These are phyloP conservation scores for Calonectria crousiana DNA, from an alignment of 2,329 filamentous ascomycete species.

Conservation along the genomic window DNA sequence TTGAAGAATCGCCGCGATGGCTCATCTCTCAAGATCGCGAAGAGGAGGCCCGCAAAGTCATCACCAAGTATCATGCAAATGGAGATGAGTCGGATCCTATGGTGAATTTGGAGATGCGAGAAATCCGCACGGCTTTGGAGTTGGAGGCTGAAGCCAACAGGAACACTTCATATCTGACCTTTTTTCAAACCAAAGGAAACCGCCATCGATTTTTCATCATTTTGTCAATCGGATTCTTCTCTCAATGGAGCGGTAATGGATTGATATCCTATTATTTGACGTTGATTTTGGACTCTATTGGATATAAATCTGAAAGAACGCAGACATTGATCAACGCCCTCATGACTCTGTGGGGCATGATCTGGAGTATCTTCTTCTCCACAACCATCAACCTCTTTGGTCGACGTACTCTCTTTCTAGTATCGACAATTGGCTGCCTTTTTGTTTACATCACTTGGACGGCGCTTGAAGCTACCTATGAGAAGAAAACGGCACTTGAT, in stretches of 20 bases:
- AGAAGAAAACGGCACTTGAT: neutral
- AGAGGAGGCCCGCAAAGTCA: slow-evolving; percentile 60
- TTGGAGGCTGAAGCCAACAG: slow-evolving; percentile 54
- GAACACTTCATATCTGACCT: slow-evolving; percentile 54
- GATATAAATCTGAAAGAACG: slow-evolving; percentile 6
- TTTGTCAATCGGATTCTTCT: slow-evolving; percentile 33
- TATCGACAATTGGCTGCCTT: slow-evolving; percentile 4
- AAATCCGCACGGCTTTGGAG: slow-evolving; percentile 62
- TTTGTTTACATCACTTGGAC: slow-evolving; percentile 16
- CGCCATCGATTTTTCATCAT: slow-evolving; percentile 34
- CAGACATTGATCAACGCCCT: slow-evolving; percentile 14
- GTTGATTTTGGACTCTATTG: slow-evolving; percentile 5
- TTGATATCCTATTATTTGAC: slow-evolving; percentile 10
- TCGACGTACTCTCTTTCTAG: slow-evolving; percentile 1
- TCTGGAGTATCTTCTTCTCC: slow-evolving; percentile 18
- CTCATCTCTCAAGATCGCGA: slow-evolving; percentile 70
- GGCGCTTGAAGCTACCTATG: slow-evolving; percentile 17
- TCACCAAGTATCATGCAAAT: slow-evolving; percentile 66
- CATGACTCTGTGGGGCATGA: slow-evolving; percentile 15
- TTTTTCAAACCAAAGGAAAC: slow-evolving; percentile 52
- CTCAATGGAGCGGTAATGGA: slow-evolving; percentile 36
- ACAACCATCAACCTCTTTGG: slow-evolving; percentile 15
- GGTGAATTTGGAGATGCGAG: slow-evolving; percentile 63
- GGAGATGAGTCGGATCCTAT: slow-evolving; percentile 64
- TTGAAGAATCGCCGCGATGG: slow-evolving; percentile 72